These are phyloP conservation scores for Euphorbia schlechtendalii DNA, from an alignment of 441 rosid species.

Conservation along the genomic window DNA sequence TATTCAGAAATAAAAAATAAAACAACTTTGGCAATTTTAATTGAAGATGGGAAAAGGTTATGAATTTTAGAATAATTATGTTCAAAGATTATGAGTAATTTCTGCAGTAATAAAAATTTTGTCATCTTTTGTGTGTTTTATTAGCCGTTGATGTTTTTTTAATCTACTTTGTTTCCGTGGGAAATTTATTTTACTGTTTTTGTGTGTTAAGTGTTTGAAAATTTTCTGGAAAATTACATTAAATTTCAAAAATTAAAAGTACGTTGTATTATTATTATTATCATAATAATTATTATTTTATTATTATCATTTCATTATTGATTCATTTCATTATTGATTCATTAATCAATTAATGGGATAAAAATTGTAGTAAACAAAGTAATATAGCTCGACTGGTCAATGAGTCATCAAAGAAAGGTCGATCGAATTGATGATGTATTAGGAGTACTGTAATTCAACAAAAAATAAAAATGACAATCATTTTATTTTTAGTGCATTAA, in stretches of 20 bases:
- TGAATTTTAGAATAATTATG: constrained; percentile 6
- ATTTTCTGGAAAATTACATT: neutral
- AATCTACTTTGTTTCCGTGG: neutral
- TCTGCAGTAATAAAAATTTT: neutral
- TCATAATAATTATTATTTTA: too few relatives aligned
- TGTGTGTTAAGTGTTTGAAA: neutral
- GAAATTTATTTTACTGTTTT: neutral
- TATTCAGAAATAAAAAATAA: neutral
- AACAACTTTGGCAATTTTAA: neutral
- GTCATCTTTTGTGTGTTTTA: neutral
- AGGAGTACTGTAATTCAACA: too few relatives aligned
- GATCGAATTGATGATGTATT: too few relatives aligned
- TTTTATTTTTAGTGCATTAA: too few relatives aligned
- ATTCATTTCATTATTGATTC: too few relatives aligned
- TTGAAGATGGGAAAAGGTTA: neutral
- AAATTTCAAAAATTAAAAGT: neutral
- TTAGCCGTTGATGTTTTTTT: neutral
- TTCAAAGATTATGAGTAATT: constrained; percentile 9
- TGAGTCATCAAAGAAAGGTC: too few relatives aligned
- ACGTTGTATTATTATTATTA: neutral
- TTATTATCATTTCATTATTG: too few relatives aligned
- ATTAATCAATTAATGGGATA: too few relatives aligned
- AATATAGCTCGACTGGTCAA: too few relatives aligned
- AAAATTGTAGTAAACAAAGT: too few relatives aligned
- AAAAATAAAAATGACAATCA: too few relatives aligned